Evolutionary conservation across 176 grass and related monocot genomes (phyloP), one percentile per base, ranked within the genome.

Genomic region (Raddia distichophylla): DNA sequence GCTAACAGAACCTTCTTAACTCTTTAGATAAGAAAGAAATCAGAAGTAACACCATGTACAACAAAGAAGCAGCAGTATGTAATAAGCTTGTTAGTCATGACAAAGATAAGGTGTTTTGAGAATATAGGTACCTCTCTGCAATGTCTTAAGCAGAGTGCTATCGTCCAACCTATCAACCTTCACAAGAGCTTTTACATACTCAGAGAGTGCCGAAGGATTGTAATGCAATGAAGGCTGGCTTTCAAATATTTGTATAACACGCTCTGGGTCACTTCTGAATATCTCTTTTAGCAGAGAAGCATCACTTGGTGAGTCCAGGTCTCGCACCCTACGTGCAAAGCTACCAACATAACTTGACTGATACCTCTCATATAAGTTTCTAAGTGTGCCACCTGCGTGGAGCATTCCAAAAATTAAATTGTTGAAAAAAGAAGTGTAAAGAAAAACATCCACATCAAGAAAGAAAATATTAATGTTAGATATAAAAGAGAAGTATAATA

Each of bases 161-260:
- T 95, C 88, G 9, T 99, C 96, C 85, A 99, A 80, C 60, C 93
- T 93, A 82, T 99, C 93, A 69, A 99, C 93, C 67, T 86, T 93
- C 9, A 95, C 96, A 69, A 99, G 87, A 68, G 96, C 96, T 88
- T 99, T 99, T 51, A 99, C 93, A 80, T 99, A 99, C 81, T 99
- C 96, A 16, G 96, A 90, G 74, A 99, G 73, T 74, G 96, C 93
- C 44, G 90, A 79, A 79, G 89, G 82, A 73, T 95, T 99, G 18
- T 82, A 95, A 76, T 90, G 93, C 35, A 99, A 66, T 37, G 82
- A 93, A 42, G 96, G 93, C 70, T 93, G 90, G 60, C 89, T 99
- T 87, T 99, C 96, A 81, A 99, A 95, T 69, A 99, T 87, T 86
- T 92, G 90, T 84, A 99, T 99, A 46, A 95, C 89, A 84, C 88